These are phyloP conservation scores for Leersia perrieri DNA, from an alignment of 176 grass and related monocot species.

Conservation along the genomic window DNA sequence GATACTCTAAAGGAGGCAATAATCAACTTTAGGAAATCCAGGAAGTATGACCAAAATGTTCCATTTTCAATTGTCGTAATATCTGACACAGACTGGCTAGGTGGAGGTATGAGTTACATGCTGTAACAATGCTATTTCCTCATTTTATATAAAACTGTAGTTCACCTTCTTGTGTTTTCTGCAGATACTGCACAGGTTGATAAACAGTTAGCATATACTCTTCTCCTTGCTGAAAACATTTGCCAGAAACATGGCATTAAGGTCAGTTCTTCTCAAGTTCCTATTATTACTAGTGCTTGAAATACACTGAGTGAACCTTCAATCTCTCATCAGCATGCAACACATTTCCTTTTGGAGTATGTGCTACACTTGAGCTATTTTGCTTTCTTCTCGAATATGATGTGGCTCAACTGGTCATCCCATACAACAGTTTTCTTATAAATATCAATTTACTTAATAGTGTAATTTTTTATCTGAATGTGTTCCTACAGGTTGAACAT, in stretches of 20 bases:
- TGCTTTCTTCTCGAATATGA: slow-evolving; percentile 2
- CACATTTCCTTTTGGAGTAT: slow-evolving; percentile 8
- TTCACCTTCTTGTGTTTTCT: slow-evolving; percentile 32
- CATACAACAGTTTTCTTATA: slow-evolving; percentile 10
- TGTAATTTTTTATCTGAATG: slow-evolving; percentile 33
- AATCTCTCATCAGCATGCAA: slow-evolving; percentile 17
- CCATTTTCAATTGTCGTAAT: slow-evolving; percentile 80
- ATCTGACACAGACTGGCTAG: slow-evolving; percentile 83
- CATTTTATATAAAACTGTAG: slow-evolving; percentile 13
- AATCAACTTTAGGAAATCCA: slow-evolving; percentile 54
- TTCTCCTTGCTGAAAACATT: slow-evolving; percentile 95
- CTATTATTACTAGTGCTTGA: slow-evolving; percentile 6
- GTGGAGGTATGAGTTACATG: slow-evolving; percentile 58
- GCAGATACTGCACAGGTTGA: slow-evolving; percentile 82
- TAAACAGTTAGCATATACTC: slow-evolving; percentile 90
- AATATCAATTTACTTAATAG: slow-evolving; percentile 14
- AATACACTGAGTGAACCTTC: slow-evolving; percentile 6
- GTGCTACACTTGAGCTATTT: slow-evolving; percentile 15
- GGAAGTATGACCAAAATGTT: slow-evolving; percentile 45
- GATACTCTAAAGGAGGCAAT: slow-evolving; percentile 83
- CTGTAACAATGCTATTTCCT: not conserved
- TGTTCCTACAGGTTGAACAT: slow-evolving; percentile 65
- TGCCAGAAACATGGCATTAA: slow-evolving; percentile 78
- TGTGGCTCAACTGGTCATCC: slow-evolving; percentile 9
- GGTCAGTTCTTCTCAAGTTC: slow-evolving; percentile 50